These are phyloP conservation scores for Blastobotrys serpentis DNA, from an alignment of 1,139 yeast genomes.

Conservation along the genomic window DNA sequence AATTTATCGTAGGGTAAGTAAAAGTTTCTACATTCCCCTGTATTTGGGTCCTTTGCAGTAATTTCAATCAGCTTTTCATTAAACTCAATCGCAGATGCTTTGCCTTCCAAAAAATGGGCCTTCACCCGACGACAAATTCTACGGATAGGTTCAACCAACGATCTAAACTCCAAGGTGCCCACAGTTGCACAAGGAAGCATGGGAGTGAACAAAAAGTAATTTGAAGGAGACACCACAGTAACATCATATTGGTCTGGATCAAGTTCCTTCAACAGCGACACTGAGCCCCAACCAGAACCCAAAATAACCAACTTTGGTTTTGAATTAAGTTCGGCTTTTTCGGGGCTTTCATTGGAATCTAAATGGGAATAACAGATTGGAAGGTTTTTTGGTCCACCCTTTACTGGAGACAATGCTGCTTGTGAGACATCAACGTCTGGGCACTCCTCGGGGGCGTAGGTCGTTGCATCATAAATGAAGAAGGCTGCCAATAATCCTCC, in stretches of 20 bases:
- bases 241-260: conserved; percentile 53
- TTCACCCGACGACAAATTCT: conserved; percentile 46
- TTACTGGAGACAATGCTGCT: conserved; percentile 51
- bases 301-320: conserved; percentile 56
- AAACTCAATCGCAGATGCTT: conserved; percentile 53
- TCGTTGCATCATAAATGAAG: conserved; percentile 61
- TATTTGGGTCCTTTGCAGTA: conserved; percentile 40
- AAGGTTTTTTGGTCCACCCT: conserved; percentile 68
- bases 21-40: conserved; percentile 43
- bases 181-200: conserved; percentile 61
- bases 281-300: conserved; percentile 62
- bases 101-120: conserved; percentile 59
- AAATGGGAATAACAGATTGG: conserved; percentile 54
- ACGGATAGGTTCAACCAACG: conserved; percentile 59
- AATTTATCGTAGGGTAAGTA: conserved; percentile 65
- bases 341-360: conserved; percentile 52
- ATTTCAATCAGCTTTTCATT: conserved; percentile 55
- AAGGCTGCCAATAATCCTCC: conserved; percentile 40
- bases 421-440: conserved; percentile 46
- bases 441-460: conserved; percentile 46
- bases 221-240: conserved; percentile 60
- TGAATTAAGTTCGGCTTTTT: conserved; percentile 41
- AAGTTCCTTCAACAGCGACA: conserved; percentile 42
- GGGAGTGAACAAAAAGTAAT: conserved; percentile 59
- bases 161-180: conserved; percentile 52